Evolutionary conservation across 805 yeast species (phyloP).

Genomic region (Lipomyces sp.): DNA sequence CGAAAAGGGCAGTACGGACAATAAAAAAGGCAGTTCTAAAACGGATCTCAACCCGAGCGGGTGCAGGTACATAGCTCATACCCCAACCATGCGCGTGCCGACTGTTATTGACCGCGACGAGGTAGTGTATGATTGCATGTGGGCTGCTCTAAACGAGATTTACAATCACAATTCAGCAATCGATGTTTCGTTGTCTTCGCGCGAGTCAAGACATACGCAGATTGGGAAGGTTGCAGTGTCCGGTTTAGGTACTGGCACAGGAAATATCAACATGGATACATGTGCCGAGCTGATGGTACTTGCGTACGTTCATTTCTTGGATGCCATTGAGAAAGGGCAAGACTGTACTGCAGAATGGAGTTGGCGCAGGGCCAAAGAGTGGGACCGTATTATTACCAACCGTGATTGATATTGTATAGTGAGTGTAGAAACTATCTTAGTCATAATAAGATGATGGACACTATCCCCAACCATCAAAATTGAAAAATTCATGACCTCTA

Average conservation of each 20-base stretch:
- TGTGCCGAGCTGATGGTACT: conserved; percentile 34
- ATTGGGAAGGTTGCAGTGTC: conserved; percentile 28
- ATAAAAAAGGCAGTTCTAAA: not conserved
- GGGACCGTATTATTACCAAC: not conserved
- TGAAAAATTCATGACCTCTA: not conserved
- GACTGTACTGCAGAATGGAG: conserved; percentile 21
- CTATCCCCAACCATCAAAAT: not conserved
- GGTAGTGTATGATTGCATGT: conserved; percentile 35
- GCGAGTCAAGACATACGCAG: not conserved
- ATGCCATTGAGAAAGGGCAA: conserved; percentile 24
- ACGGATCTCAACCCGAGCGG: conserved; percentile 18
- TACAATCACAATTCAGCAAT: conserved; percentile 15
- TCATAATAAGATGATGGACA: too few relatives aligned
- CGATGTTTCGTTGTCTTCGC: not conserved
- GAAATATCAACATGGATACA: conserved; percentile 23
- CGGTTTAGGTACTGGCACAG: conserved; percentile 38
- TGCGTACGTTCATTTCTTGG: conserved; percentile 32
- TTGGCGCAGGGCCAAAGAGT: conserved; percentile 29
- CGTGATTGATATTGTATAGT: too few relatives aligned
- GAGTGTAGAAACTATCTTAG: too few relatives aligned
- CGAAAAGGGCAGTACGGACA: not conserved
- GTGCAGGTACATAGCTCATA: conserved; percentile 36
- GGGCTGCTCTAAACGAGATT: conserved; percentile 32
- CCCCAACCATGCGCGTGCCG: conserved; percentile 39
- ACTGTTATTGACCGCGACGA: conserved; percentile 22